Conservation (phyloP, 1,284 basidiomycete species). For the Irpex rosettiformis region DNA sequence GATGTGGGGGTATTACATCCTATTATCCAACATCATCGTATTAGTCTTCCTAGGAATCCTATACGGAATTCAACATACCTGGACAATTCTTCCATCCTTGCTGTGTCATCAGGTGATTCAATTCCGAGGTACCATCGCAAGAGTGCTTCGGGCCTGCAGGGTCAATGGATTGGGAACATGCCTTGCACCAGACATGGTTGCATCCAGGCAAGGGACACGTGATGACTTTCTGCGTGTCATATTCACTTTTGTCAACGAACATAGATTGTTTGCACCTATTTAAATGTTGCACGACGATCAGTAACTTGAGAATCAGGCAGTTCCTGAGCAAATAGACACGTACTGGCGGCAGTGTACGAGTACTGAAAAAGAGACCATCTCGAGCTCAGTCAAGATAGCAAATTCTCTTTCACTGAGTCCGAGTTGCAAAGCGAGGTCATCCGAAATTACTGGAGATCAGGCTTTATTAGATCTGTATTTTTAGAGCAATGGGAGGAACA, state of each 20-base stretch:
- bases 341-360: conserved; percentile 51
- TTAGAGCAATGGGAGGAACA: not conserved
- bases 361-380: conserved; percentile 49
- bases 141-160: conserved; percentile 41
- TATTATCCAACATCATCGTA: conserved; percentile 20
- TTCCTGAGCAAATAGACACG: conserved; percentile 2
- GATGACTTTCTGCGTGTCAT: conserved; percentile 37
- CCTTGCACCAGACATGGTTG: conserved; percentile 49
- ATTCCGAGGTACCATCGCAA: conserved; percentile 52
- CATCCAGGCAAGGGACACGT: conserved; percentile 45
- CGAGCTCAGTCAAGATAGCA: conserved; percentile 48
- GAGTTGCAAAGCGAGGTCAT: conserved; percentile 40
- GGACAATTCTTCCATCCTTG: conserved; percentile 59
- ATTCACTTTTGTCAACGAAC: conserved; percentile 47
- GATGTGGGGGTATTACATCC: conserved; percentile 58
- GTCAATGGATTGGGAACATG: conserved; percentile 43
- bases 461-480: not conserved
- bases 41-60: not conserved
- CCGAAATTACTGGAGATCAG: conserved; percentile 37
- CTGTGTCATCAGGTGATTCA: conserved; percentile 47
- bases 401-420: conserved; percentile 47
- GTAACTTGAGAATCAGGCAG: not conserved
- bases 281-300: not conserved
- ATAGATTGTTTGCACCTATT: conserved; percentile 42
- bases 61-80: conserved; percentile 34